Evolutionary conservation across 2,329 filamentous ascomycete genomes (phyloP).

Genomic region (Cordyceps javanica): DNA sequence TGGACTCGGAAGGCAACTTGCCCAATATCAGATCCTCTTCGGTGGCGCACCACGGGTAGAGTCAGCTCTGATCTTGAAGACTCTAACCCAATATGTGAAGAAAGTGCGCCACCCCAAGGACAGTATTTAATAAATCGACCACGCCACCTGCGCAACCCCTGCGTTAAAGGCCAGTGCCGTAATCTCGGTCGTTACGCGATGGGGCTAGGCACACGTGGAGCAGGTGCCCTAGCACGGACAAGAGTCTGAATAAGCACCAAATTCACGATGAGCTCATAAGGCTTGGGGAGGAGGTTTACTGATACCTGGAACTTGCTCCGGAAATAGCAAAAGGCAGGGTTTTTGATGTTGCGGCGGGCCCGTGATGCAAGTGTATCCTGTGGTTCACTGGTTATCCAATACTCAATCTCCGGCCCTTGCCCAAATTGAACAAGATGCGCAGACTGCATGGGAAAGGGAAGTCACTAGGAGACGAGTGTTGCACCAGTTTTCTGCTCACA

Average conservation of each 20-base stretch:
- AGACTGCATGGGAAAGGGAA: too few species aligned
- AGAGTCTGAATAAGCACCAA: constrained; percentile 1
- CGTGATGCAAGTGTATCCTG: background rate
- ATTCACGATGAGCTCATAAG: background rate
- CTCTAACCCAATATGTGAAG: background rate
- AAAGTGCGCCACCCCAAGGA: background rate
- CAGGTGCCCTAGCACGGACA: background rate
- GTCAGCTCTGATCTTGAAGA: background rate
- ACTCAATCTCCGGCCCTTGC: background rate
- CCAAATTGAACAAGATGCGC: too few species aligned
- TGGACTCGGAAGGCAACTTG: background rate
- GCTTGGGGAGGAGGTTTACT: background rate
- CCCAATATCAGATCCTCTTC: too few species aligned
- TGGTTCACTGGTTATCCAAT: too few species aligned
- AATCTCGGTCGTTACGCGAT: constrained; percentile 1
- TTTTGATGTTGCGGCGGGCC: background rate
- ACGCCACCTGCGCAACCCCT: background rate
- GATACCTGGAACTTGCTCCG: background rate
- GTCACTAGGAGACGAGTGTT: too few species aligned
- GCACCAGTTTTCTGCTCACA: too few species aligned
- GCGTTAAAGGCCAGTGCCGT: background rate
- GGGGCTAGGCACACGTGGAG: background rate
- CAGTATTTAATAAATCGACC: background rate
- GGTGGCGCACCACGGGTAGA: too few species aligned
- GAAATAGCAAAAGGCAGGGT: background rate